These are phyloP conservation scores for Silene latifolia DNA, from an alignment of 148 eudicot species.

Conservation along the genomic window DNA sequence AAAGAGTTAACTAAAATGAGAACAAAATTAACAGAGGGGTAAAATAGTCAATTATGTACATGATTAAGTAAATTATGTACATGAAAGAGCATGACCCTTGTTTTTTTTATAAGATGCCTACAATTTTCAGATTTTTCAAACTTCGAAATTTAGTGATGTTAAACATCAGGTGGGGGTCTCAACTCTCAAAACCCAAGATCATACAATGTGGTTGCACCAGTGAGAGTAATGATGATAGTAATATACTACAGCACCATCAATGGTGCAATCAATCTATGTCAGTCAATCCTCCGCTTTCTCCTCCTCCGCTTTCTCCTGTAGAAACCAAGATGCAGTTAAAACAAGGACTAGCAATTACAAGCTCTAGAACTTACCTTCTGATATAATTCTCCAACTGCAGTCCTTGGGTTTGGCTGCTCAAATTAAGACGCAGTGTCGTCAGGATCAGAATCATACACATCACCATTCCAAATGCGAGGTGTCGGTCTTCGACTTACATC, in stretches of 20 bases:
- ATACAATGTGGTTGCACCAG: background rate
- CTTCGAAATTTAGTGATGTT: background rate
- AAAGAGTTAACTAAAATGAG: no score
- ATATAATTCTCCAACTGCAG: slow-evolving; percentile 18
- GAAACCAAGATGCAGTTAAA: background rate
- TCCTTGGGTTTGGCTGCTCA: background rate
- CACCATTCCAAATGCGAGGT: slow-evolving; percentile 77
- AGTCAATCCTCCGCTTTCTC: background rate
- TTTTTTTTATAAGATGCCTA: background rate
- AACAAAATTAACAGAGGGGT: no score
- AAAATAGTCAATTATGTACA: no score
- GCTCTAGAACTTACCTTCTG: slow-evolving; percentile 36
- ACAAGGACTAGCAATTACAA: background rate
- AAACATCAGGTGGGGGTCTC: background rate
- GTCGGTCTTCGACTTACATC: slow-evolving; percentile 54
- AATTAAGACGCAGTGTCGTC: slow-evolving; percentile 47
- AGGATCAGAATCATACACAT: slow-evolving; percentile 62
- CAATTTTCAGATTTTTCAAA: background rate
- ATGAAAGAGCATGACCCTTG: no score
- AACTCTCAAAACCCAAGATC: background rate
- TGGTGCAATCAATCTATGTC: background rate
- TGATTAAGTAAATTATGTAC: no score
- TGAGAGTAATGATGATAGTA: background rate
- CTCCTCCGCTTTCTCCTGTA: no score
- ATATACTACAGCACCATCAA: background rate